Conservation (phyloP, 495 filamentous ascomycete species). For the Penicillium tannophilum region DNA sequence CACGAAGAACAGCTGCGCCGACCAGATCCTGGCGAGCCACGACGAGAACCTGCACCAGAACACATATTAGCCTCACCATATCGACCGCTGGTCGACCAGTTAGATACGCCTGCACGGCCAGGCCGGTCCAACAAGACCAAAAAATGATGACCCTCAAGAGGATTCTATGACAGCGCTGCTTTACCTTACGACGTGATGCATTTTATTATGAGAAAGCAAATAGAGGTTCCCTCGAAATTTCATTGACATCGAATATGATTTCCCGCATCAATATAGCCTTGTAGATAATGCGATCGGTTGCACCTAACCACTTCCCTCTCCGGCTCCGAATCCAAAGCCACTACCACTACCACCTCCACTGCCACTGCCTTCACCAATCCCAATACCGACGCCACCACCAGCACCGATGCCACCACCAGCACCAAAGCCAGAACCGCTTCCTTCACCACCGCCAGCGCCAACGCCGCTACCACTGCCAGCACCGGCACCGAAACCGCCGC, state of each 20-base stretch:
- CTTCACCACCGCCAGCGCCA: constrained; percentile 5
- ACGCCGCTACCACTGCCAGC: constrained; percentile 6
- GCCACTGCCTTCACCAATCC: constrained; percentile 9
- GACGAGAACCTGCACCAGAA: constrained; percentile 47
- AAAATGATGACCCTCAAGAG: constrained; percentile 28
- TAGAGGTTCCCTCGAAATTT: constrained; percentile 9
- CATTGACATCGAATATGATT: not conserved
- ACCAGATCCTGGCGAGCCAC: constrained; percentile 60
- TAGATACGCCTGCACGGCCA: constrained; percentile 52
- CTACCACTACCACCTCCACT: constrained; percentile 2
- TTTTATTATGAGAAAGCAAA: constrained; percentile 18
- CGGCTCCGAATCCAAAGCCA: constrained; percentile 5
- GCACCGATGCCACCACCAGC: constrained; percentile 4
- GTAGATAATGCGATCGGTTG: not conserved
- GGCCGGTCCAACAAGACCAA: constrained; percentile 38
- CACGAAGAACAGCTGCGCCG: constrained; percentile 74
- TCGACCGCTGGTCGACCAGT: constrained; percentile 65
- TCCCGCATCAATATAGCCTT: not conserved
- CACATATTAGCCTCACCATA: constrained; percentile 72
- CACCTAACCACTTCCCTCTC: not conserved
- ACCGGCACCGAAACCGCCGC: constrained; percentile 9
- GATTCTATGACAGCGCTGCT: constrained; percentile 9
- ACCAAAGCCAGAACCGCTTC: constrained; percentile 10
- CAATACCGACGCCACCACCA: constrained; percentile 3
- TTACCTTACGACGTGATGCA: constrained; percentile 24